A percentile compares a stretch with the other conserved stretches of the same genome.
These are phyloP conservation scores for Penicillium sp. DNA, from an alignment of 2,329 filamentous ascomycete species.

Conservation along the genomic window DNA sequence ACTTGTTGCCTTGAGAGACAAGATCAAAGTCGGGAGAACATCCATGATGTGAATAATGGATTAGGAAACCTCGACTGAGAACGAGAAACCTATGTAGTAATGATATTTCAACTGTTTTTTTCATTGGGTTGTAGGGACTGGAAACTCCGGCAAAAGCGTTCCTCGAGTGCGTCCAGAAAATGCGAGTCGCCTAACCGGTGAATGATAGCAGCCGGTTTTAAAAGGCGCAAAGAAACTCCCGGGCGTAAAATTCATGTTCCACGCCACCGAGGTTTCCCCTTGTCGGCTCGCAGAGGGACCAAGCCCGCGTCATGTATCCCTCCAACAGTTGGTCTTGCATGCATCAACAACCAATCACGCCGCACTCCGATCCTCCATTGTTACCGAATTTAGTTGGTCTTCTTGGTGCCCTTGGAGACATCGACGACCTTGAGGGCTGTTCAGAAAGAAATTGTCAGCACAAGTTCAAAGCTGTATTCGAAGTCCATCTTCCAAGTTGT, in stretches of 20 bases:
- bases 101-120: conserved; percentile 42
- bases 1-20: background rate
- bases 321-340: conserved; percentile 31
- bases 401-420: conserved; percentile 48
- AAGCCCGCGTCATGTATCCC: conserved; percentile 25
- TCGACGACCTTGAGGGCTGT: conserved; percentile 47
- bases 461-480: background rate
- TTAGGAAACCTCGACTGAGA: conserved; percentile 6
- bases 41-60: conserved; percentile 6
- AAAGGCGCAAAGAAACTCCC: conserved; percentile 29
- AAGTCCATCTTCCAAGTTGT: background rate
- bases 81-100: conserved; percentile 17
- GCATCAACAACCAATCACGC: conserved; percentile 26
- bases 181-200: conserved; percentile 33
- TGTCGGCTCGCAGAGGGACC: conserved; percentile 34
- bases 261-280: conserved; percentile 21
- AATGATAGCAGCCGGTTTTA: conserved; percentile 22
- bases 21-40: background rate
- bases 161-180: conserved; percentile 28
- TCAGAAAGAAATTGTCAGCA: conserved; percentile 21
- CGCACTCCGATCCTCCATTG: conserved; percentile 26
- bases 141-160: conserved; percentile 33
- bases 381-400: conserved; percentile 42
- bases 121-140: conserved; percentile 34
- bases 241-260: conserved; percentile 8